phyloP scores from a whole-genome alignment of 2,329 filamentous ascomycete genomes.

The Penicillium sp. region DNA sequence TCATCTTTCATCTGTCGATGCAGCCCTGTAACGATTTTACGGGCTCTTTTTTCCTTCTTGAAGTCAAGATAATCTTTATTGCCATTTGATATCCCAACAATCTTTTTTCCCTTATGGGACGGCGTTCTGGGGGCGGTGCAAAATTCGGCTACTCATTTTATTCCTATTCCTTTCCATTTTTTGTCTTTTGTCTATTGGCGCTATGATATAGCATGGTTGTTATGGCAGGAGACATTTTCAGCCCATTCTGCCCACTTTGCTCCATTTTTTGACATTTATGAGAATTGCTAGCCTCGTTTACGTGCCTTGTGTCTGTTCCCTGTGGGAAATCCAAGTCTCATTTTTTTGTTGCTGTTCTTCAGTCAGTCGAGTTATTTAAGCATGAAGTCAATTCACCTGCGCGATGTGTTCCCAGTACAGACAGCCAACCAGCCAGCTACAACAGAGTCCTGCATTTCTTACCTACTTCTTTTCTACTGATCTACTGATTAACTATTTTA shows the following conservation, averaged over 20 bases:
- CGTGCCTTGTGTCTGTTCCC: background rate
- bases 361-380: background rate
- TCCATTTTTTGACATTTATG: background rate
- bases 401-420: too few relatives aligned
- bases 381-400: background rate
- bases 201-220: background rate
- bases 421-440: too few relatives aligned
- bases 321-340: background rate
- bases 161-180: background rate
- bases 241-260: conserved; percentile 1
- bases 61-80: conserved; percentile 5
- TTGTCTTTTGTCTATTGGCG: background rate
- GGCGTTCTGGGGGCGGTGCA: background rate
- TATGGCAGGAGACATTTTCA: background rate
- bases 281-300: background rate
- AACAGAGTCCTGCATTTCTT: too few relatives aligned
- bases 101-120: conserved; percentile 15
- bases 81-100: conserved; percentile 8
- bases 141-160: background rate
- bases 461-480: too few relatives aligned
- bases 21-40: background rate
- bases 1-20: background rate
- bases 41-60: background rate
- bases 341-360: background rate
- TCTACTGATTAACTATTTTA: too few relatives aligned